phyloP scores from a whole-genome alignment of 139 green algal species.

The Chlorella sp. region DNA sequence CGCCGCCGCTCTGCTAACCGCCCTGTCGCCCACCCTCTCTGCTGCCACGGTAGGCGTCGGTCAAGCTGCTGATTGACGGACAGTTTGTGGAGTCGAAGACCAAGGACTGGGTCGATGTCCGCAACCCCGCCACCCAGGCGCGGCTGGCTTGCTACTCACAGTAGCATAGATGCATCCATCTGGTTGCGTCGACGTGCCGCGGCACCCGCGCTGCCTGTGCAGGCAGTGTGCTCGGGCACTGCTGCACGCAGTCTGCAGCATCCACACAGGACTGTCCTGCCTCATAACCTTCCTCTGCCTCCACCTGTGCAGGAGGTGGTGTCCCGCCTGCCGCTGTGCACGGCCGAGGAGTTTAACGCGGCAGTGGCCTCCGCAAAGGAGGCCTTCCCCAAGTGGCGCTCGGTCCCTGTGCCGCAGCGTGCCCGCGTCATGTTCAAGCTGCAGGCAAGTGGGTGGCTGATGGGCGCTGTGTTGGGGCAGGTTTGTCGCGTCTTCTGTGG shows the following conservation, averaged over 20 bases:
- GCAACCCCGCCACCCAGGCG: conserved; percentile 76
- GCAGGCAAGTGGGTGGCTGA: conserved; percentile 37
- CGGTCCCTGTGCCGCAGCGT: conserved; percentile 79
- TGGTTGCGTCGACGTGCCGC: too few species aligned
- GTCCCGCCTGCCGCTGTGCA: conserved; percentile 80
- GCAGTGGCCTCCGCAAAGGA: conserved; percentile 84
- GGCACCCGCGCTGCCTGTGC: too few species aligned
- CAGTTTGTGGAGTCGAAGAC: conserved; percentile 76
- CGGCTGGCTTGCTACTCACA: neutral
- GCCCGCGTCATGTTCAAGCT: conserved; percentile 94
- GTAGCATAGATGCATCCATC: too few species aligned
- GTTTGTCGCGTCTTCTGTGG: too few species aligned
- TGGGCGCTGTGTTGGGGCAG: too few species aligned
- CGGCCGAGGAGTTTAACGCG: conserved; percentile 85
- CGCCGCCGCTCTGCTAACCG: too few species aligned
- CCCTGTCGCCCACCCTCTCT: neutral
- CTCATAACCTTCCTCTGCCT: too few species aligned
- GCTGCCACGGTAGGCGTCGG: conserved; percentile 36
- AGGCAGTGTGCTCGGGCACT: too few species aligned
- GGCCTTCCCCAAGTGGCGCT: conserved; percentile 87
- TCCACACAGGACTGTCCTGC: too few species aligned
- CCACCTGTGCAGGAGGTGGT: conserved; percentile 92
- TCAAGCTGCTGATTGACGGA: conserved; percentile 81
- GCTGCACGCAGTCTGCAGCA: too few species aligned
- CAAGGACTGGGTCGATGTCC: conserved; percentile 75